These are phyloP conservation scores for Diaporthe sp. DNA, from an alignment of 2,329 filamentous ascomycete species.

Conservation along the genomic window DNA sequence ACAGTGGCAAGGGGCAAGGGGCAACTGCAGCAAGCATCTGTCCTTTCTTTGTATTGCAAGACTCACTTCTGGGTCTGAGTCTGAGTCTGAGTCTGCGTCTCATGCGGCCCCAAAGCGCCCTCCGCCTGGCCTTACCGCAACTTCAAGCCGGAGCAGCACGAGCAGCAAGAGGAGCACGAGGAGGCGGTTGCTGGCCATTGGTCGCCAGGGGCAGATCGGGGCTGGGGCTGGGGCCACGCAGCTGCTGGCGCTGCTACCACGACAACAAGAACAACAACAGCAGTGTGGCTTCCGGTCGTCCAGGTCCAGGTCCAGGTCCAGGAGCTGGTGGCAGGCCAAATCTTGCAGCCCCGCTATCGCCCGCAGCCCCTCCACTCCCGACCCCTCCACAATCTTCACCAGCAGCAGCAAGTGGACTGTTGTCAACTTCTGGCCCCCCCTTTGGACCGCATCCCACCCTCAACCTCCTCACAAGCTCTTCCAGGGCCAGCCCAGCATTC, in stretches of 20 bases:
- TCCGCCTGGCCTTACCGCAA: constrained; percentile 21
- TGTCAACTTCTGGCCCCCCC: constrained; percentile 35
- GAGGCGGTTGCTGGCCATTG: constrained; percentile 7
- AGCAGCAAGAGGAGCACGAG: neutral
- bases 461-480: constrained; percentile 39
- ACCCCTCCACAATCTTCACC: constrained; percentile 38
- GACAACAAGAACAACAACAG: no score
- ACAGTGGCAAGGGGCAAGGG: neutral
- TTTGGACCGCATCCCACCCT: constrained; percentile 2
- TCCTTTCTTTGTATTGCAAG: neutral
- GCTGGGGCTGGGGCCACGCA: neutral
- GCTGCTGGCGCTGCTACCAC: neutral
- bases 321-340: constrained; percentile 10
- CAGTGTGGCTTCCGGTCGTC: neutral
- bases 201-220: neutral
- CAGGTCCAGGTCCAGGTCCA: constrained; percentile 8
- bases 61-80: neutral
- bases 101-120: constrained; percentile 23
- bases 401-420: constrained; percentile 24
- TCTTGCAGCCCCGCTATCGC: constrained; percentile 39
- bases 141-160: neutral
- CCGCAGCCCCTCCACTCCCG: constrained; percentile 35
- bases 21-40: neutral
- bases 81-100: neutral
- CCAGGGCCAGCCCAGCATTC: constrained; percentile 45